phyloP scores from a whole-genome alignment of 2,329 filamentous ascomycete genomes.

The Zasmidium citrigriseum region DNA sequence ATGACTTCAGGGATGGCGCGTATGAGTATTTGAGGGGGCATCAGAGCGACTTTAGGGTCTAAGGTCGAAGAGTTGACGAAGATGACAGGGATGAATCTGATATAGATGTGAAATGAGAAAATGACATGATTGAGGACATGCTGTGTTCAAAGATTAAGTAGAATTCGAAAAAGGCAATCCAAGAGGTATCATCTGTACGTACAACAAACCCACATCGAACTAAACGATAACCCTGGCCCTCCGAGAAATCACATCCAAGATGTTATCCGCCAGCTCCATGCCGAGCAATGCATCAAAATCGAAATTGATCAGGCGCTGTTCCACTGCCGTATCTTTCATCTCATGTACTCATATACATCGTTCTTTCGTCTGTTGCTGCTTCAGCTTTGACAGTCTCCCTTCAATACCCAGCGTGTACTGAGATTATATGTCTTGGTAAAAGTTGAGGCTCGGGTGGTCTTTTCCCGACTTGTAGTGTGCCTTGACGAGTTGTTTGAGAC shows the following conservation, averaged over 20 bases:
- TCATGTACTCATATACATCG: constrained; percentile 8
- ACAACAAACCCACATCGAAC: too few species aligned
- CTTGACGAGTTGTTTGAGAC: constrained; percentile 68
- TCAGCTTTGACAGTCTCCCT: not conserved
- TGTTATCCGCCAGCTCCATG: constrained; percentile 13
- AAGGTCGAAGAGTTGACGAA: constrained; percentile 7
- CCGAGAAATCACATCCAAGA: constrained; percentile 1
- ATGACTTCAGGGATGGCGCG: constrained; percentile 51
- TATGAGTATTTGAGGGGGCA: constrained; percentile 44
- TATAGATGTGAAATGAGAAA: too few species aligned
- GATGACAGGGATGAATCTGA: too few species aligned
- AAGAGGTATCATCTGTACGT: not conserved
- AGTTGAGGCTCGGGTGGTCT: not conserved
- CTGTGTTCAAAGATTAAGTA: too few species aligned
- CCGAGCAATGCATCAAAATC: not conserved
- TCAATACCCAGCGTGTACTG: too few species aligned
- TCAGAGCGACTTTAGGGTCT: constrained; percentile 21
- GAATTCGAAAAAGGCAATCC: not conserved
- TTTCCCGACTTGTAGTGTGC: constrained; percentile 17
- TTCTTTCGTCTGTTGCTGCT: not conserved
- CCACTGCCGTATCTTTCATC: not conserved
- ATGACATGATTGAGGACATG: too few species aligned
- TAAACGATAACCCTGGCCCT: not conserved
- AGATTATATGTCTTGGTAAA: too few species aligned
- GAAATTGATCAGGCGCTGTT: not conserved